Evolutionary conservation across 2,329 filamentous ascomycete genomes (phyloP).

Genomic region (Diaporthe sp.): DNA sequence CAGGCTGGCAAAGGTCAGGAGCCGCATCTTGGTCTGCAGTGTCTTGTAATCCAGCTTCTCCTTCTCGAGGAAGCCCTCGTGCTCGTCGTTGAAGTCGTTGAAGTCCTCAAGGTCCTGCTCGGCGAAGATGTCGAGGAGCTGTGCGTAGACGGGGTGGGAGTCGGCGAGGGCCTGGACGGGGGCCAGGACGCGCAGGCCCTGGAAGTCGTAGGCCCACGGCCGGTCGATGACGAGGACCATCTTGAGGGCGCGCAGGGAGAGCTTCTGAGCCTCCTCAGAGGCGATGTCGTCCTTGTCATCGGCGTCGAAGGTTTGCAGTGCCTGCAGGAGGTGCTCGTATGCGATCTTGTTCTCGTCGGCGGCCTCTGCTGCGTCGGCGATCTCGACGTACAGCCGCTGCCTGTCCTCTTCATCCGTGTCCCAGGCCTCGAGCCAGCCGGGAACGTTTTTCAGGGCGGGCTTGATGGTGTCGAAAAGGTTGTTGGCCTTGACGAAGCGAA

Average conservation of each 20-base stretch:
- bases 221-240: constrained; percentile 66
- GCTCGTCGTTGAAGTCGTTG: constrained; percentile 94
- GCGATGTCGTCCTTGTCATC: constrained; percentile 68
- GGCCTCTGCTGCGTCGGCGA: constrained; percentile 85
- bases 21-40: constrained; percentile 94
- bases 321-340: constrained; percentile 77
- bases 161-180: constrained; percentile 89
- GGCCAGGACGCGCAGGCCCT: constrained; percentile 85
- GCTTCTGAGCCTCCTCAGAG: constrained; percentile 71
- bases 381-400: constrained; percentile 86
- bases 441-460: constrained; percentile 85
- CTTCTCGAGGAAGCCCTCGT: constrained; percentile 86
- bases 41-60: constrained; percentile 79
- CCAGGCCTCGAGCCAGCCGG: constrained; percentile 87
- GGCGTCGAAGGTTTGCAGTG: constrained; percentile 71
- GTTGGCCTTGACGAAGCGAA: constrained; percentile 83
- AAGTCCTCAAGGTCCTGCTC: constrained; percentile 96
- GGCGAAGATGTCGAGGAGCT: constrained; percentile 95
- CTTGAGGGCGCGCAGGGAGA: constrained; percentile 71
- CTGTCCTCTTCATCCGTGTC: constrained; percentile 84
- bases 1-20: constrained; percentile 91
- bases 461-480: constrained; percentile 87
- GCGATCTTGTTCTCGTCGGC: constrained; percentile 79
- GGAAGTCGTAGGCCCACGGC: constrained; percentile 74
- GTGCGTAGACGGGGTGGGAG: constrained; percentile 86